A percentile compares a stretch with the other conserved stretches of the same genome.
Conservation (phyloP, 1,284 basidiomycete genomes). For the Golubevia sp. region DNA sequence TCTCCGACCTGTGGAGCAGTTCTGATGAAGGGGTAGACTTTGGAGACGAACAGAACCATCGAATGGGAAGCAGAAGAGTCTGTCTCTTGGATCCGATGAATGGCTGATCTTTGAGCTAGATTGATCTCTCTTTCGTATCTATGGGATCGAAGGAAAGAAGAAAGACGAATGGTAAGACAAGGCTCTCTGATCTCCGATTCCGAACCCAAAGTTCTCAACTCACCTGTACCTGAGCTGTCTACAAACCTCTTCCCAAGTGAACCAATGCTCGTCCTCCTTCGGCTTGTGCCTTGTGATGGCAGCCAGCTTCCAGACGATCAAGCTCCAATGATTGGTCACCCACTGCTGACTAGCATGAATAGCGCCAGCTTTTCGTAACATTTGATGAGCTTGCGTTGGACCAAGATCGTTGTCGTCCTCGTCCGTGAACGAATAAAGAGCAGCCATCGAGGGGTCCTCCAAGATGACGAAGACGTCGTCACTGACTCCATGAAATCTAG, state of each 20-base stretch:
- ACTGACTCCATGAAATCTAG: constrained; percentile 29
- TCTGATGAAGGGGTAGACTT: constrained; percentile 68
- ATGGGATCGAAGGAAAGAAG: no score
- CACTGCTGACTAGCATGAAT: constrained; percentile 72
- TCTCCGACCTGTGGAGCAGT: constrained; percentile 12
- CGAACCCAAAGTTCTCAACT: constrained; percentile 27
- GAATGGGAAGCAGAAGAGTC: constrained; percentile 75
- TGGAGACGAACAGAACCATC: constrained; percentile 82
- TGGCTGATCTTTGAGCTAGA: constrained; percentile 75
- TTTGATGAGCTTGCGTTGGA: constrained; percentile 22
- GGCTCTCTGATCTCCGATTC: neutral
- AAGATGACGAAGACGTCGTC: constrained; percentile 38
- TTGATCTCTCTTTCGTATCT: constrained; percentile 92
- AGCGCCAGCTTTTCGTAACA: constrained; percentile 27
- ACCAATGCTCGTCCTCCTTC: constrained; percentile 7
- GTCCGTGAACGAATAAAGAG: constrained; percentile 33
- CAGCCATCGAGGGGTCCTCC: constrained; percentile 18
- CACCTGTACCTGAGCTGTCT: constrained; percentile 84
- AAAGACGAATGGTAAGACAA: no score
- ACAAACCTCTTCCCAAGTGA: constrained; percentile 65
- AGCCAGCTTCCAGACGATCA: constrained; percentile 93
- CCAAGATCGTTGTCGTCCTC: constrained; percentile 15
- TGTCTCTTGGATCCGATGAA: constrained; percentile 76
- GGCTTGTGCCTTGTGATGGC: constrained; percentile 74
- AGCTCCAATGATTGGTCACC: constrained; percentile 87